Conservation (phyloP, 2,329 filamentous ascomycete genomes). For the Pseudomassariella vexata region DNA sequence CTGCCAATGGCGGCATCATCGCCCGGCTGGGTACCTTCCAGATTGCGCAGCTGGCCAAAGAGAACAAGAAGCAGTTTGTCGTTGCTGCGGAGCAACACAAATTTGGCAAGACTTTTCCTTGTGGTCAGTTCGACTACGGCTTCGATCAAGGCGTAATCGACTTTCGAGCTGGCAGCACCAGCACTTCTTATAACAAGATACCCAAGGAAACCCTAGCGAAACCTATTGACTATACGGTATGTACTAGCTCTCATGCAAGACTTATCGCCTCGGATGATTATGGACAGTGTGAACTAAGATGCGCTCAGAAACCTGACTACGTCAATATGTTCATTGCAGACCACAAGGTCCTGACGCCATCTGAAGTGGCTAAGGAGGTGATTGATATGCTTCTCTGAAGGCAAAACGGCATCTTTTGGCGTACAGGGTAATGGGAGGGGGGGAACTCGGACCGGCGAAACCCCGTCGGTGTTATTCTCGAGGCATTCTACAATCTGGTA, state of each 20-base stretch:
- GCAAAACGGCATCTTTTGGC: too few species aligned
- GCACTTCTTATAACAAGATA: conserved; percentile 6
- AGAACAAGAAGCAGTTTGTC: conserved; percentile 64
- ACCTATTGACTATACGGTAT: conserved; percentile 21
- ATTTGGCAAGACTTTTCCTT: conserved; percentile 81
- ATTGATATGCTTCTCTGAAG: conserved; percentile 24
- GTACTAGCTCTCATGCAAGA: too few species aligned
- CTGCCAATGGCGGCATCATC: conserved; percentile 90
- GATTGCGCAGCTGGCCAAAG: conserved; percentile 74
- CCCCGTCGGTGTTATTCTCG: too few species aligned
- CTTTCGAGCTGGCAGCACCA: conserved; percentile 14
- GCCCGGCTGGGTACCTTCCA: conserved; percentile 82
- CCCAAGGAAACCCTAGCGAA: conserved; percentile 7
- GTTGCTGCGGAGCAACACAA: conserved; percentile 96
- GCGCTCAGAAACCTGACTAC: conserved; percentile 17
- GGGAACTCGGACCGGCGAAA: too few species aligned
- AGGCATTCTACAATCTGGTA: too few species aligned
- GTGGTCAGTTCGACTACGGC: conserved; percentile 58
- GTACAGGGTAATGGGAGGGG: too few species aligned
- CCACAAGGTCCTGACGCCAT: conserved; percentile 21
- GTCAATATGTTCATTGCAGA: conserved; percentile 24
- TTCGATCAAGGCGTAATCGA: conserved; percentile 31
- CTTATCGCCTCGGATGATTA: too few species aligned
- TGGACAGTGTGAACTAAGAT: neutral
- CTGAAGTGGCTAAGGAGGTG: conserved; percentile 22